phyloP scores from a whole-genome alignment of 352 stramenopile genomes.

The Lagenidium sp. region DNA sequence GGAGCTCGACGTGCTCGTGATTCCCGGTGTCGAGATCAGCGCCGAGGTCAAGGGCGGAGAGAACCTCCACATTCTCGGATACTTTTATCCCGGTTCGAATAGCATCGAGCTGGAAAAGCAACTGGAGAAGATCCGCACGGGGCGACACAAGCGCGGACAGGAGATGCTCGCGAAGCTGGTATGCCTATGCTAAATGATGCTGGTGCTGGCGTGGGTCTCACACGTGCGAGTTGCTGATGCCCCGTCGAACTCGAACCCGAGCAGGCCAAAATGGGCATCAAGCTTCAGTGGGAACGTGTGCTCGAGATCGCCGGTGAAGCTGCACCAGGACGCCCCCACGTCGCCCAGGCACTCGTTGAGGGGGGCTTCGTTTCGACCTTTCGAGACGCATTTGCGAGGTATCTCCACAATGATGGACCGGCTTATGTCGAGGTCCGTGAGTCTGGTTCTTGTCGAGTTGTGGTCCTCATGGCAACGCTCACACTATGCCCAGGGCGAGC shows the following conservation, averaged over 20 bases:
- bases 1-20: constrained; percentile 56
- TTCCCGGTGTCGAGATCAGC: constrained; percentile 82
- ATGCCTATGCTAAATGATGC: not conserved
- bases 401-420: constrained; percentile 74
- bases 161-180: constrained; percentile 81
- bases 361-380: constrained; percentile 66
- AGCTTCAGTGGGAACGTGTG: constrained; percentile 71
- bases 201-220: too few species aligned
- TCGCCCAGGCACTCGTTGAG: constrained; percentile 74
- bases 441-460: not conserved
- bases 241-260: not conserved
- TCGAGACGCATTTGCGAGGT: constrained; percentile 70
- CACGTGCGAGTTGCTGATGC: too few species aligned
- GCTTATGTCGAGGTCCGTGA: constrained; percentile 69
- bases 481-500: constrained; percentile 69
- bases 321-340: constrained; percentile 66
- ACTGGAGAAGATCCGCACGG: constrained; percentile 69
- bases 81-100: constrained; percentile 79
- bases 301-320: constrained; percentile 78
- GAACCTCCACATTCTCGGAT: constrained; percentile 82
- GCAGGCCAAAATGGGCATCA: constrained; percentile 74
- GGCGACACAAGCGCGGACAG: constrained; percentile 72
- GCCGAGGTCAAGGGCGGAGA: constrained; percentile 76
- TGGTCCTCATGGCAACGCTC: too few species aligned
- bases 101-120: constrained; percentile 60